Percentiles rank a stretch among this genome's conserved stretches.
These are phyloP conservation scores for Lanmaoa rubissima DNA, from an alignment of 768 basidiomycete species.

Conservation along the genomic window DNA sequence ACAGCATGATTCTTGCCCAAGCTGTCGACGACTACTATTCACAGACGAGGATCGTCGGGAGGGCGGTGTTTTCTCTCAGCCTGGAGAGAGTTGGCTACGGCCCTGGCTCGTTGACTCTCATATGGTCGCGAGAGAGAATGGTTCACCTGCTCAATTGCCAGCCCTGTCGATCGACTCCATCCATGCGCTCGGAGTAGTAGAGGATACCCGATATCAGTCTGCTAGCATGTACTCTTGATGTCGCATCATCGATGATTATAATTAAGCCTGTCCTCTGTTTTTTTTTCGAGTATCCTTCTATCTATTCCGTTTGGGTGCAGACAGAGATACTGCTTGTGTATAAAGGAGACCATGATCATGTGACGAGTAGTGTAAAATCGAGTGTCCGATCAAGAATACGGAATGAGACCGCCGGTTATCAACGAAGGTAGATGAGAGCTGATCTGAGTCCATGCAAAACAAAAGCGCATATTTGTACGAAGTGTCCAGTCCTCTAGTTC, in stretches of 20 bases:
- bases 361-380: slow-evolving; percentile 22
- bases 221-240: slow-evolving; percentile 59
- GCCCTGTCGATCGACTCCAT: slow-evolving; percentile 16
- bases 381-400: slow-evolving; percentile 22
- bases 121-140: slow-evolving; percentile 17
- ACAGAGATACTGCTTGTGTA: slow-evolving; percentile 22
- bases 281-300: slow-evolving; percentile 20
- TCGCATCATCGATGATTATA: background rate
- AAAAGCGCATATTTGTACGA: slow-evolving; percentile 15
- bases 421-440: slow-evolving; percentile 35
- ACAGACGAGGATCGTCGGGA: slow-evolving; percentile 17
- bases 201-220: slow-evolving; percentile 35
- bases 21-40: slow-evolving; percentile 55
- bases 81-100: slow-evolving; percentile 16
- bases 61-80: background rate
- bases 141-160: slow-evolving; percentile 16
- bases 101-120: slow-evolving; percentile 23
- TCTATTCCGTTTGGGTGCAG: slow-evolving; percentile 24
- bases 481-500: slow-evolving; percentile 42
- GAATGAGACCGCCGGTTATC: slow-evolving; percentile 20
- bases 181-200: slow-evolving; percentile 9
- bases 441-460: slow-evolving; percentile 25
- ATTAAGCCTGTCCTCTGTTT: slow-evolving; percentile 17
- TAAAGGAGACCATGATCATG: slow-evolving; percentile 15
- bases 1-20: slow-evolving; percentile 65